phyloP scores from a whole-genome alignment of 139 green algal species.

The Limnomonas spitsbergensis region DNA sequence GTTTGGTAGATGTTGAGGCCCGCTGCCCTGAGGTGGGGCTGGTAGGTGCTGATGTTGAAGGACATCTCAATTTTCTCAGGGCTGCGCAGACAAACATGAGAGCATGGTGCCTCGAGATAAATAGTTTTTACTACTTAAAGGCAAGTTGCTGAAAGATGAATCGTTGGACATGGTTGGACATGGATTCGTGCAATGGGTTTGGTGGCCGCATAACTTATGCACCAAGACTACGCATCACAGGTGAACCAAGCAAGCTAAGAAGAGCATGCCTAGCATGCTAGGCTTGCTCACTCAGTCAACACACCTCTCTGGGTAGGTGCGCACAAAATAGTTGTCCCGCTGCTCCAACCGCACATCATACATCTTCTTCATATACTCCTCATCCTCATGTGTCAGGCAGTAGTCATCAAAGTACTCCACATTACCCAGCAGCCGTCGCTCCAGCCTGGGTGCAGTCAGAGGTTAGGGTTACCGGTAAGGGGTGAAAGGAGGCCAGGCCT shows the following conservation, averaged over 20 bases:
- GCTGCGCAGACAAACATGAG: no score
- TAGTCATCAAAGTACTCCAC: conserved; percentile 68
- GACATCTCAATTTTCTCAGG: conserved; percentile 67
- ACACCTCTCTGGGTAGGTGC: conserved; percentile 40
- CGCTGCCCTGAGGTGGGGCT: conserved; percentile 53
- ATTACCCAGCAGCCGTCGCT: conserved; percentile 52
- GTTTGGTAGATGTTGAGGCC: conserved; percentile 59
- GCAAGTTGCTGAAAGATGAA: no score
- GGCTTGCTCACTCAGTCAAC: no score
- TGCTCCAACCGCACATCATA: conserved; percentile 54
- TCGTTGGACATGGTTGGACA: no score
- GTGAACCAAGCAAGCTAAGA: no score
- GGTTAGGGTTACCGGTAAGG: no score
- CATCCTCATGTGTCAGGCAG: conserved; percentile 65
- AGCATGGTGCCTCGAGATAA: background rate
- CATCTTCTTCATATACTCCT: conserved; percentile 60
- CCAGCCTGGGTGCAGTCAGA: conserved; percentile 48
- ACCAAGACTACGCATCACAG: no score
- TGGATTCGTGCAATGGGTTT: no score
- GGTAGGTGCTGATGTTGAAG: conserved; percentile 70
- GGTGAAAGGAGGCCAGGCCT: no score
- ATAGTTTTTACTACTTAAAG: no score
- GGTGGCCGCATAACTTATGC: no score
- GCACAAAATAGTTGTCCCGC: conserved; percentile 75
- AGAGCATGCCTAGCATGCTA: no score